A percentile compares a stretch with the other conserved stretches of the same genome.
phyloP scores from a whole-genome alignment of 2,329 filamentous ascomycete genomes.

The Xylariaceae sp. region DNA sequence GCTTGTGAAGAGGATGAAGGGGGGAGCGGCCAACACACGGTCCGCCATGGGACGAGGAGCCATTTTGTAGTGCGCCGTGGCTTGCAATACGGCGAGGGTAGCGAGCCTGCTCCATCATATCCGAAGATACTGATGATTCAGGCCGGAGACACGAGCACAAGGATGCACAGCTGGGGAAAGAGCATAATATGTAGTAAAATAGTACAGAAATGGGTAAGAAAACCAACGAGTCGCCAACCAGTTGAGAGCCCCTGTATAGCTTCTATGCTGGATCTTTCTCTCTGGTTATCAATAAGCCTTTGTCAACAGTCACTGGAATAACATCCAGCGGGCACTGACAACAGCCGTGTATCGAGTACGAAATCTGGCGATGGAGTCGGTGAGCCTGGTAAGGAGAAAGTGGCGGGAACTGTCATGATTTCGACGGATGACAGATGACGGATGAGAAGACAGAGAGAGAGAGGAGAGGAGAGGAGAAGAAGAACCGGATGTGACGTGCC shows the following conservation, averaged over 20 bases:
- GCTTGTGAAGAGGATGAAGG: conserved; percentile 33
- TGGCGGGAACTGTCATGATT: conserved; percentile 3
- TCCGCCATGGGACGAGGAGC: conserved; percentile 25
- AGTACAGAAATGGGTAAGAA: conserved; percentile 25
- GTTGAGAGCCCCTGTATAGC: conserved; percentile 4
- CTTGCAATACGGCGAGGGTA: conserved; percentile 31
- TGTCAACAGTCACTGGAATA: conserved; percentile 15
- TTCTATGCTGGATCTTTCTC: conserved; percentile 8
- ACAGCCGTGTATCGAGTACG: conserved; percentile 13
- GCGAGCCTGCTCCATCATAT: conserved; percentile 29
- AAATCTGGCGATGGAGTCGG: conserved; percentile 13
- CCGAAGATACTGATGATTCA: conserved; percentile 11
- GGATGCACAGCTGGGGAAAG: neutral
- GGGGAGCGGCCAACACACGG: conserved; percentile 19
- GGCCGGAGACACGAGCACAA: conserved; percentile 12
- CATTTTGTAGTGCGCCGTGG: conserved; percentile 31
- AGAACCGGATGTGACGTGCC: neutral
- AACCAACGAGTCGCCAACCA: conserved; percentile 14
- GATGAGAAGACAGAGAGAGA: neutral
- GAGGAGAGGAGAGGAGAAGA: neutral
- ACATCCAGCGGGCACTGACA: conserved; percentile 15
- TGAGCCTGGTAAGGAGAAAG: neutral
- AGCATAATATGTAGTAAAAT: conserved; percentile 28
- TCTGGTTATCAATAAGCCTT: conserved; percentile 7
- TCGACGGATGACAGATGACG: conserved; percentile 3